phyloP scores from a whole-genome alignment of 345 rosid species.

The Hevea brasiliensis region DNA sequence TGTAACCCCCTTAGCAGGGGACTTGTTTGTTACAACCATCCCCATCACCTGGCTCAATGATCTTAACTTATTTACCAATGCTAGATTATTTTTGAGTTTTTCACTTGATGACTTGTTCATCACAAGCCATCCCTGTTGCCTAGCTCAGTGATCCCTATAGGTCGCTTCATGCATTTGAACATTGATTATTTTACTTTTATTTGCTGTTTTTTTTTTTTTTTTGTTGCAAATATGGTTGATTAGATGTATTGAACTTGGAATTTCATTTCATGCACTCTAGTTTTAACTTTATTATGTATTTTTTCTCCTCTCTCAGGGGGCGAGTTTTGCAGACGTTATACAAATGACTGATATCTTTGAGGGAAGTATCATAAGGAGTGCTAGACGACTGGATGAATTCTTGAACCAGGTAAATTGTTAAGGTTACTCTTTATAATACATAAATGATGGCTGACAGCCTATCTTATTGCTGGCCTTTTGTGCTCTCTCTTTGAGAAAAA shows the following conservation, averaged over 20 bases:
- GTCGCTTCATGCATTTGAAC: no score
- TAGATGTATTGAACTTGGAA: neutral
- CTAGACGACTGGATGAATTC: constrained; percentile 94
- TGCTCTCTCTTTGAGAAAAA: neutral
- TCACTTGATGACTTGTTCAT: no score
- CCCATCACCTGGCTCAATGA: no score
- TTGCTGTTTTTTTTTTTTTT: no score
- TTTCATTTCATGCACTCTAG: neutral
- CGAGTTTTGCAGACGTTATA: constrained; percentile 86
- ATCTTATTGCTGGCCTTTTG: neutral
- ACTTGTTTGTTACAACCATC: no score
- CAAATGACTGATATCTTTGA: constrained; percentile 97
- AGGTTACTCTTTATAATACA: neutral
- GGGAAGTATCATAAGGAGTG: constrained; percentile 93
- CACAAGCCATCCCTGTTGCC: no score
- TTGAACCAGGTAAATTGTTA: constrained; percentile 69
- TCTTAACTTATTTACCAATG: no score
- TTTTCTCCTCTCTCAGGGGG: constrained; percentile 54
- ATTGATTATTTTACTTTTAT: no score
- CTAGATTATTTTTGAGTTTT: no score
- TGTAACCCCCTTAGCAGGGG: no score
- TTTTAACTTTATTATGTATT: neutral
- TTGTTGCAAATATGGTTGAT: neutral
- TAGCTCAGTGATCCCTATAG: no score
- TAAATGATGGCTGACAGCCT: neutral